Evolutionary conservation across 2,329 filamentous ascomycete genomes (phyloP).

Genomic region (Dactylellina leptospora): DNA sequence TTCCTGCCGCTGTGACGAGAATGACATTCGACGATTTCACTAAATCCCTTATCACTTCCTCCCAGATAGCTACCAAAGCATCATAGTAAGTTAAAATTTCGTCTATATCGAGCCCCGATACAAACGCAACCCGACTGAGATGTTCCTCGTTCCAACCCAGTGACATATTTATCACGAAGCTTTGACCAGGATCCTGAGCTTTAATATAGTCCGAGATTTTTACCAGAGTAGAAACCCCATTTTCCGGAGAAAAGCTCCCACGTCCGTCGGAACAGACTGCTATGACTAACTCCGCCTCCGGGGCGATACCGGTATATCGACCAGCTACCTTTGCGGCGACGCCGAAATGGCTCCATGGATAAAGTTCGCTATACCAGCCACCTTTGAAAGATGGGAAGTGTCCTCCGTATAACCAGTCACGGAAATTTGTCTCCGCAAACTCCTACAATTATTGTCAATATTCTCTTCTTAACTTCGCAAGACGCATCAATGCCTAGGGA

Average conservation of each 20-base stretch:
- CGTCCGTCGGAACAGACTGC: neutral
- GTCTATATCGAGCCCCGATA: no score
- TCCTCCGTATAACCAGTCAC: slow-evolving; percentile 10
- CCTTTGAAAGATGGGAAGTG: neutral
- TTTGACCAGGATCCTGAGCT: neutral
- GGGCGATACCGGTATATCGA: neutral
- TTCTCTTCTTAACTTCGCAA: neutral
- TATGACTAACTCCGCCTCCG: neutral
- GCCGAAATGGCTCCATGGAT: neutral
- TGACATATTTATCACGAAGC: slow-evolving; percentile 14
- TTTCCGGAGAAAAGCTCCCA: neutral
- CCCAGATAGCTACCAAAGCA: neutral
- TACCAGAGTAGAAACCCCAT: neutral
- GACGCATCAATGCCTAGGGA: neutral
- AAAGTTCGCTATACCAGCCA: neutral
- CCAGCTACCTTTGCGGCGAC: neutral
- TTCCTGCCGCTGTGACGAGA: neutral
- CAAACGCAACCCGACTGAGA: neutral
- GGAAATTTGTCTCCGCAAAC: neutral
- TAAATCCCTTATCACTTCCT: neutral
- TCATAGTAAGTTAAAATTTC: neutral
- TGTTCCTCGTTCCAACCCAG: neutral
- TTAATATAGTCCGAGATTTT: slow-evolving; percentile 6
- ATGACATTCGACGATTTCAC: neutral
- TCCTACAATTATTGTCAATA: neutral